phyloP scores from a whole-genome alignment of 2,329 filamentous ascomycete species.

The Colletotrichum musicola region DNA sequence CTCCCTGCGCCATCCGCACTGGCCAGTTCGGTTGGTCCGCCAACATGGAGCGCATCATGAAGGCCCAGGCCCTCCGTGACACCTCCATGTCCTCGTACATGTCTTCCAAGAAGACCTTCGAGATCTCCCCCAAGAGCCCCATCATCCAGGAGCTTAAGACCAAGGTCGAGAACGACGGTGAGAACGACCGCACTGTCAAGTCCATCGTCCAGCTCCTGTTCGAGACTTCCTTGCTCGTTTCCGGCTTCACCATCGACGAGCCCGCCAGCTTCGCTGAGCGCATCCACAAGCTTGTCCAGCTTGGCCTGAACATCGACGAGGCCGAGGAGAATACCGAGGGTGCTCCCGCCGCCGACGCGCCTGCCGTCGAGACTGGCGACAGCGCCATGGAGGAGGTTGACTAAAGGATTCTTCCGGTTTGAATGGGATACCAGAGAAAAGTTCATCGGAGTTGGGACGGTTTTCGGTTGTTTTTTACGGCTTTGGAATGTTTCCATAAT shows the following conservation, averaged over 20 bases:
- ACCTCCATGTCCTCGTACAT: constrained; percentile 99
- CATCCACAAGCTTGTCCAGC: constrained; percentile 99
- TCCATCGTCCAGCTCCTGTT: constrained; percentile 98
- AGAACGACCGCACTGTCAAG: constrained; percentile 99
- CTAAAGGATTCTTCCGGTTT: constrained; percentile 65
- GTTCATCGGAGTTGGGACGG: constrained; percentile 56
- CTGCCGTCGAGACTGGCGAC: constrained; percentile 77
- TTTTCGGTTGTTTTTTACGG: constrained; percentile 48
- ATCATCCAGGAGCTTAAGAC: constrained; percentile 99
- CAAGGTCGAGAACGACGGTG: constrained; percentile 97
- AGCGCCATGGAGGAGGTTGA: constrained; percentile 99
- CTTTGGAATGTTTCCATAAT: constrained; percentile 48
- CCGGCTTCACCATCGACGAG: constrained; percentile 99
- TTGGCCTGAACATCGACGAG: constrained; percentile 97
- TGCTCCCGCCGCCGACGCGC: constrained; percentile 67
- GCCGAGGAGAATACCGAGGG: constrained; percentile 81
- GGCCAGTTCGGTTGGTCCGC: constrained; percentile 99
- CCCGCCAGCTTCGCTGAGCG: constrained; percentile 97
- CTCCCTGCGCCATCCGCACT: constrained; percentile 98
- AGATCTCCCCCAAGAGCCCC: constrained; percentile 98
- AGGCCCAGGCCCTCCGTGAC: constrained; percentile 99
- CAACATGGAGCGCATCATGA: constrained; percentile 99
- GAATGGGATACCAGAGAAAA: constrained; percentile 51
- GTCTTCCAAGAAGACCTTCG: constrained; percentile 99
- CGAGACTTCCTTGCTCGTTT: constrained; percentile 98